Conservation (phyloP, 2,329 filamentous ascomycete genomes). For the Botrytis sinoallii region DNA sequence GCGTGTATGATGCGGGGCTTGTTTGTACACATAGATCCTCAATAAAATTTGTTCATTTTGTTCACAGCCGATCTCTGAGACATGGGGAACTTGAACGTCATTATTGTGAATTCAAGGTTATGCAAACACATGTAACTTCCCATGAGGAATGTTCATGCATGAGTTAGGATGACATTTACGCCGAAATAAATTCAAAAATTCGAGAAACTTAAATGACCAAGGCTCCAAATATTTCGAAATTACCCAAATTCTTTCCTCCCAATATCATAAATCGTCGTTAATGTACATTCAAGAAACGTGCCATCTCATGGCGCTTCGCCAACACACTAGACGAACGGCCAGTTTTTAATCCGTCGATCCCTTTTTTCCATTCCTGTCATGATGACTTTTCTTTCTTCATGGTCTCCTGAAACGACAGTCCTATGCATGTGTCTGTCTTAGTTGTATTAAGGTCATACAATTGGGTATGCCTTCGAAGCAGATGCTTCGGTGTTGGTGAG, state of each 20-base stretch:
- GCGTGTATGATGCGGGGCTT: slow-evolving; percentile 38
- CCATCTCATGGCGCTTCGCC: neutral
- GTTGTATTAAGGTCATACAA: neutral
- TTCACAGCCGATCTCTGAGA: neutral
- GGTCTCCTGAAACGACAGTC: slow-evolving; percentile 8
- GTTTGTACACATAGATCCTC: slow-evolving; percentile 38
- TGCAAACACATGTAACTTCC: neutral
- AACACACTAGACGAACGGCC: neutral
- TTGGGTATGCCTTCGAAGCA: neutral
- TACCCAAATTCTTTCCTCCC: neutral
- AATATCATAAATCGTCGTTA: neutral
- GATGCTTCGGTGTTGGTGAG: neutral
- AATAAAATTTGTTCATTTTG: slow-evolving; percentile 28
- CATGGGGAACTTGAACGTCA: neutral
- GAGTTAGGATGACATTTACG: neutral
- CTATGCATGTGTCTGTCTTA: neutral
- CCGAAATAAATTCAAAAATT: neutral
- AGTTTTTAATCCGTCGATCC: neutral
- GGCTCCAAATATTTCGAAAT: neutral
- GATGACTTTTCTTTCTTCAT: neutral
- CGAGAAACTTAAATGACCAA: neutral
- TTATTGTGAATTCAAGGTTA: neutral
- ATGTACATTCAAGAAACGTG: neutral
- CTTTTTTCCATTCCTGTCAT: neutral
- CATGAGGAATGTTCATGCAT: neutral